phyloP scores from a whole-genome alignment of 208 protist species.

The Tetramitus jugosus region DNA sequence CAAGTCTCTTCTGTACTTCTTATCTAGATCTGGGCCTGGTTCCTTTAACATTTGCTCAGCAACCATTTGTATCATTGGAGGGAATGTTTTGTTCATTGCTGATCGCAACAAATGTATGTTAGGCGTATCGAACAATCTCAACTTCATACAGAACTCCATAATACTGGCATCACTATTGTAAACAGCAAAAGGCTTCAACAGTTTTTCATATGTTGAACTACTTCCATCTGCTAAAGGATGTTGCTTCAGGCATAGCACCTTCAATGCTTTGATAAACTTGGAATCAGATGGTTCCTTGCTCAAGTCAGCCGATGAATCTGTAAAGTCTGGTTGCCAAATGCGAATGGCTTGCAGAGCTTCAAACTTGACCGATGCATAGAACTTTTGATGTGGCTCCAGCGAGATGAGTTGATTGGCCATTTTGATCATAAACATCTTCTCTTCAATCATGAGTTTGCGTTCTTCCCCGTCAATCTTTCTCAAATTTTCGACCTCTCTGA shows the following conservation, averaged over 20 bases:
- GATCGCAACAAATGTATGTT: conserved; percentile 20
- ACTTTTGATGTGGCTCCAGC: neutral
- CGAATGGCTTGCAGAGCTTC: neutral
- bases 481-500: conserved; percentile 6
- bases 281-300: neutral
- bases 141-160: neutral
- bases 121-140: neutral
- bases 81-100: neutral
- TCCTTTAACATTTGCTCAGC: neutral
- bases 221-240: neutral
- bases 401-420: neutral
- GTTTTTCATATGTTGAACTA: neutral
- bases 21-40: neutral
- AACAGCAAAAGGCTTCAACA: neutral
- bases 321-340: neutral
- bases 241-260: neutral
- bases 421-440: conserved; percentile 8
- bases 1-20: neutral
- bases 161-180: neutral
- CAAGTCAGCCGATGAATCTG: neutral
- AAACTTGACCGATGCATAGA: neutral
- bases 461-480: neutral
- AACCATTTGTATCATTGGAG: neutral
- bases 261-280: neutral
- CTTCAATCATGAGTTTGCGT: neutral